phyloP scores from a whole-genome alignment of 2,329 filamentous ascomycete genomes.

The Waltergamsia citrina region DNA sequence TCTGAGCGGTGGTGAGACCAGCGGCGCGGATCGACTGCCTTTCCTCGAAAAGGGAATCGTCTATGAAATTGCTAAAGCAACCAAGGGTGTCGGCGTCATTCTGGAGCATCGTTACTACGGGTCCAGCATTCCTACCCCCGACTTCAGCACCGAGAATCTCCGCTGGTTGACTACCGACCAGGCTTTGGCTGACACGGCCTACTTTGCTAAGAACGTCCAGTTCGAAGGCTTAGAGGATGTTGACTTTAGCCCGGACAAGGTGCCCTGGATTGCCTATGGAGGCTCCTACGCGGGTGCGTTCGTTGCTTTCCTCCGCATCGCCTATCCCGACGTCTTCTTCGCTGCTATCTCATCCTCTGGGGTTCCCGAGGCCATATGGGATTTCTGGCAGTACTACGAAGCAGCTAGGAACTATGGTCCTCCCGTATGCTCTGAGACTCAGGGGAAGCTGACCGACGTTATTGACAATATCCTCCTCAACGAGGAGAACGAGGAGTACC shows the following conservation, averaged over 20 bases:
- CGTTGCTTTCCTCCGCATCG: slow-evolving; percentile 63
- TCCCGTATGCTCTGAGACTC: slow-evolving; percentile 52
- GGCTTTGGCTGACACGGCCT: slow-evolving; percentile 70
- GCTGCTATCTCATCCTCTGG: slow-evolving; percentile 73
- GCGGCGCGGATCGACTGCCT: slow-evolving; percentile 50
- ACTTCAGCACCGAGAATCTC: slow-evolving; percentile 59
- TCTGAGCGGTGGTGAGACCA: slow-evolving; percentile 62
- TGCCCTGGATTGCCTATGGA: slow-evolving; percentile 71
- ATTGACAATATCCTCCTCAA: slow-evolving; percentile 41
- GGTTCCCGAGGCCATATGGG: slow-evolving; percentile 66
- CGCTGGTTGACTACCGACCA: slow-evolving; percentile 81
- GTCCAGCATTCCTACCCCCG: slow-evolving; percentile 56
- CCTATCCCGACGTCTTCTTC: slow-evolving; percentile 73
- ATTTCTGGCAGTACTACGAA: slow-evolving; percentile 60
- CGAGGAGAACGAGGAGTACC: slow-evolving; percentile 28
- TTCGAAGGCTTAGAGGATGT: slow-evolving; percentile 61
- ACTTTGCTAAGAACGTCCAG: slow-evolving; percentile 65
- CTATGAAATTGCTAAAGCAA: slow-evolving; percentile 59
- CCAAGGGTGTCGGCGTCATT: slow-evolving; percentile 67
- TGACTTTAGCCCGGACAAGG: slow-evolving; percentile 54
- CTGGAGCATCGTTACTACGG: slow-evolving; percentile 88
- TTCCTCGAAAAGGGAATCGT: slow-evolving; percentile 74
- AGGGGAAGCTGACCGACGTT: slow-evolving; percentile 45
- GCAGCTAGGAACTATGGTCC: slow-evolving; percentile 39
- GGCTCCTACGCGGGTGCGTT: slow-evolving; percentile 78